These are phyloP conservation scores for Candida buenavistaensis DNA, from an alignment of 1,139 yeast species.

Conservation along the genomic window DNA sequence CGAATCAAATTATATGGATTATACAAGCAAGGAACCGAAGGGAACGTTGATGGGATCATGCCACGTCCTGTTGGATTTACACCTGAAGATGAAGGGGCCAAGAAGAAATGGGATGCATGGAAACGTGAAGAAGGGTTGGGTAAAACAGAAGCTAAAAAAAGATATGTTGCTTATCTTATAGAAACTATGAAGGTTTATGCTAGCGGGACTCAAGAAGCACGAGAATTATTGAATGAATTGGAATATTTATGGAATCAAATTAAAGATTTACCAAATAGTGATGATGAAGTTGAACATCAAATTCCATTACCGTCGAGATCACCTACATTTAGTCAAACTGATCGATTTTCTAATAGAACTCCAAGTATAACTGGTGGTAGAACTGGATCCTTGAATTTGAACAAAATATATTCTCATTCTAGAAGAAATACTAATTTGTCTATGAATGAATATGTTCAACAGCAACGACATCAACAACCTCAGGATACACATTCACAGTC, in stretches of 20 bases:
- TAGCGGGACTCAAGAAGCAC: constrained; percentile 64
- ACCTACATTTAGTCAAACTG: constrained; percentile 41
- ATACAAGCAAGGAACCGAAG: constrained; percentile 88
- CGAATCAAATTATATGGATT: constrained; percentile 74
- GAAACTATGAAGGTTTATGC: constrained; percentile 76
- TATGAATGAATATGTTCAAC: constrained; percentile 39
- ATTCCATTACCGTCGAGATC: constrained; percentile 37
- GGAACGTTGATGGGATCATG: constrained; percentile 70
- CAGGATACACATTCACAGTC: constrained; percentile 14
- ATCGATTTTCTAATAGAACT: constrained; percentile 32
- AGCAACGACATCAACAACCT: constrained; percentile 29
- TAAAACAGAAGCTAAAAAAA: constrained; percentile 72
- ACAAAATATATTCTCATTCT: constrained; percentile 47
- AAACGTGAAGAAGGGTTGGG: constrained; percentile 67
- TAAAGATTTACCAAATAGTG: constrained; percentile 47
- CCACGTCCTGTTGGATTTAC: constrained; percentile 62
- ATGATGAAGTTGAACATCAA: constrained; percentile 23
- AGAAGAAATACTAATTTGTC: constrained; percentile 41
- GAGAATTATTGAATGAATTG: constrained; percentile 64
- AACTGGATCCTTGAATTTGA: constrained; percentile 37
- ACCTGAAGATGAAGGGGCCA: constrained; percentile 65
- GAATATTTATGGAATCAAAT: constrained; percentile 78
- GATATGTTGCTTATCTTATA: constrained; percentile 65
- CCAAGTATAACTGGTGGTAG: constrained; percentile 29
- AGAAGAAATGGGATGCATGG: constrained; percentile 88